Base-by-base conservation (phyloP, 331 rosid species). In the Malus hybrid region DNA sequence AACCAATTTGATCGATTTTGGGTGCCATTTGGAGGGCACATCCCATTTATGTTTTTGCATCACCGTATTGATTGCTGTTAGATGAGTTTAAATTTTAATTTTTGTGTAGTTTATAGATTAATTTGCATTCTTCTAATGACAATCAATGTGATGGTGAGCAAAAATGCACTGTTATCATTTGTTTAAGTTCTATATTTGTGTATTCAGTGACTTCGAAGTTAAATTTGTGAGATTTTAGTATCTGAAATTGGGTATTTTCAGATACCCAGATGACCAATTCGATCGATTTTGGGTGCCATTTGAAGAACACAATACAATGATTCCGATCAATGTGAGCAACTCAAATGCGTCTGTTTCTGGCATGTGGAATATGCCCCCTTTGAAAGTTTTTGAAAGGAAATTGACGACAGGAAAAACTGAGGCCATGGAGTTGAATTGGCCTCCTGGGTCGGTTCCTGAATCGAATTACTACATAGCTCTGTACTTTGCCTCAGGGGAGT, bases 331-430 rank as follows among this genome's bases (percentile, higher is more conserved):
- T 28, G 83, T 82, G 55, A 84, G 79, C 83, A 85, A 82, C 33
- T 76, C 72, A 27, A 88, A 77, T 79, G 77, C 84, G 67, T 87
- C 92, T 76, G 89, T 83, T 76, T 90, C 93, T 82, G 89, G 89
- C 7, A 81, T 95, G 66, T 95, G 99, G 99, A 95, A 95, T 71
- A 82, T 89, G 73, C 98, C 97, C 9, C 97, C 98, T 57, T 42
- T 11, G 31, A 89, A 85, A 70, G 52, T 92, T 66, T 90, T 95
- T 46, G 87, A 90, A 73, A 83, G 93, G 12, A 82, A 81, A 73
- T 31, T 89, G 81, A 89, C 83, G 16, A 79, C 85, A 72, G 81
- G 82, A 52, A 71, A 61, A 68, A 69, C 72, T 67, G 85, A 85
- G 69, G 71, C 85, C 24, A 72, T 83, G 74, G 90, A 84, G 86